These are phyloP conservation scores for Musa troglodytarum DNA, from an alignment of 176 grass and related monocot species.

Conservation along the genomic window DNA sequence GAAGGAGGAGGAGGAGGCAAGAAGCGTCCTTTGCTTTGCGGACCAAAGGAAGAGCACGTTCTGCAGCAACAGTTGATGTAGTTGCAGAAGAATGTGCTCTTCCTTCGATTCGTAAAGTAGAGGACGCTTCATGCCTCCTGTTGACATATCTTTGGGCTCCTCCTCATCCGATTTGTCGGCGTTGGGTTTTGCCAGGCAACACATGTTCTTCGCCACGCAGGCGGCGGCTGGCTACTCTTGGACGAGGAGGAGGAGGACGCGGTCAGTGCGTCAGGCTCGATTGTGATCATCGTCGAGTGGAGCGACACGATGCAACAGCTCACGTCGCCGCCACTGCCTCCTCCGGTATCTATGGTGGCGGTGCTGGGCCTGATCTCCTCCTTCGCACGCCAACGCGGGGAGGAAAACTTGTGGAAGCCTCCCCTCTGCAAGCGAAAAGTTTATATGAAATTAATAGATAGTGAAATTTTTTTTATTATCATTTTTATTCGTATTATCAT, in stretches of 20 bases:
- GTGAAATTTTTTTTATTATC: too few relatives aligned
- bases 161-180: constrained; percentile 37
- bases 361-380: constrained; percentile 22
- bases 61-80: constrained; percentile 32
- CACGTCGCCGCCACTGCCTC: constrained; percentile 17
- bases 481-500: too few relatives aligned
- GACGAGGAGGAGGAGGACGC: constrained; percentile 53
- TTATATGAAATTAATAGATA: too few relatives aligned
- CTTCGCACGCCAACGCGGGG: constrained; percentile 38
- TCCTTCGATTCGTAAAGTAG: constrained; percentile 53
- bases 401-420: too few relatives aligned
- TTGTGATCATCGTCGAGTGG: constrained; percentile 67
- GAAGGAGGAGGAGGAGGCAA: too few relatives aligned
- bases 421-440: too few relatives aligned
- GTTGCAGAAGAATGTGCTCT: constrained; percentile 45
- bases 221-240: constrained; percentile 18
- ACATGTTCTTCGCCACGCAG: constrained; percentile 19
- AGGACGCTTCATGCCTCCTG: constrained; percentile 21
- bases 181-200: constrained; percentile 26
- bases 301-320: constrained; percentile 60
- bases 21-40: too few relatives aligned
- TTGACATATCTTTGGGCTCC: neutral
- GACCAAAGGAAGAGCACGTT: constrained; percentile 34
- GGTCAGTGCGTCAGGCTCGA: constrained; percentile 54
- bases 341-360: constrained; percentile 7